These are phyloP conservation scores for Aspergillus neoniger DNA, from an alignment of 2,329 filamentous ascomycete genomes.

Conservation along the genomic window DNA sequence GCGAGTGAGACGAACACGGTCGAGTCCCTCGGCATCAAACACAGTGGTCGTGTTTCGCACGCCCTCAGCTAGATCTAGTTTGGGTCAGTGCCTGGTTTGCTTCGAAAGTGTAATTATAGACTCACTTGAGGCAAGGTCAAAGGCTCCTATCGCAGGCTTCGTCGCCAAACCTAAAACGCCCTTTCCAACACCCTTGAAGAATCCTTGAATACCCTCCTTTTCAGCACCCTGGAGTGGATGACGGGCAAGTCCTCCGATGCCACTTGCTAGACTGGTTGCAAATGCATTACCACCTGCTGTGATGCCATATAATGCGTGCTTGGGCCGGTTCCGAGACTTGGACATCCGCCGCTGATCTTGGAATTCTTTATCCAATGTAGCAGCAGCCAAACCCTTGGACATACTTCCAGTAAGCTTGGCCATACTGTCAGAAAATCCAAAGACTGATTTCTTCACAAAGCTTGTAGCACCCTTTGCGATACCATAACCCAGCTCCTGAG, in stretches of 20 bases:
- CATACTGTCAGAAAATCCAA: conserved; percentile 95
- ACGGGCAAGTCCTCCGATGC: conserved; percentile 86
- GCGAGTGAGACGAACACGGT: conserved; percentile 88
- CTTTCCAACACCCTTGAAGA: conserved; percentile 97
- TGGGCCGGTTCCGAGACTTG: conserved; percentile 86
- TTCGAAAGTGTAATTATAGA: conserved; percentile 2
- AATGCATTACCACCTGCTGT: conserved; percentile 94
- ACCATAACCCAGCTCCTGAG: conserved; percentile 90
- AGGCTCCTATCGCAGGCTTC: conserved; percentile 93
- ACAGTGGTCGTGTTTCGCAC: conserved; percentile 99
- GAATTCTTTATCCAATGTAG: conserved; percentile 97
- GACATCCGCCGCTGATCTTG: conserved; percentile 95
- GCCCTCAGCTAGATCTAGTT: conserved; percentile 78
- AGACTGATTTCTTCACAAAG: conserved; percentile 98
- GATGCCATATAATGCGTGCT: conserved; percentile 95
- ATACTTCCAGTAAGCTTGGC: conserved; percentile 97
- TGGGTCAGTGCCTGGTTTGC: conserved; percentile 13
- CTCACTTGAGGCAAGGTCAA: conserved; percentile 85
- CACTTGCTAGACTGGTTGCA: conserved; percentile 86
- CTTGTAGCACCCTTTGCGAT: conserved; percentile 96
- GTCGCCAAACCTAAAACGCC: conserved; percentile 91
- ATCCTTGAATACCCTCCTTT: conserved; percentile 88
- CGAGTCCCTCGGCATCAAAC: conserved; percentile 91
- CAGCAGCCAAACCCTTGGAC: conserved; percentile 92
- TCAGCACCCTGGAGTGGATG: conserved; percentile 96